Evolutionary conservation across 148 eudicot genomes (phyloP), one percentile per base, ranked within the genome.

Genomic region (Camellia lanceoleosa): DNA sequence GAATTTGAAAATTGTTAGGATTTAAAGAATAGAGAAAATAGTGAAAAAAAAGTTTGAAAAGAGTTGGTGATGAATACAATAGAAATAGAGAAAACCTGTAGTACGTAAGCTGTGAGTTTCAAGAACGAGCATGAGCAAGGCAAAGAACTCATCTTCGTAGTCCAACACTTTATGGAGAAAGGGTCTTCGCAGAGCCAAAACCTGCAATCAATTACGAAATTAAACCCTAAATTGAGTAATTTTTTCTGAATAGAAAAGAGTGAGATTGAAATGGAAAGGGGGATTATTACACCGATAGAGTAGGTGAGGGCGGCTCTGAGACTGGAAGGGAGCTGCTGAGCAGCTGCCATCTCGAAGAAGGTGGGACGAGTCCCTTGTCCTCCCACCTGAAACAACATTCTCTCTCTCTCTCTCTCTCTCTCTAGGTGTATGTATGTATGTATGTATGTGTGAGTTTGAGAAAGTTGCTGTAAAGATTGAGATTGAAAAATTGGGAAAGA

Each of bases 281-380:
- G 38, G 38, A 30, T 30, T 30, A 30, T 73, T 93, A 95, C 99
- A 71, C 99, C 99, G 77, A 95, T 77, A 63, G 99, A 95, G 76
- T 95, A 95, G 73, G 97, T 84, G 68, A 95, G 92, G 77, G 99
- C 99, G 60, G 97, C 90, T 74, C 99, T 82, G 74, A 95, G 91
- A 75, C 99, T 95, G 41, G 97, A 84, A 12, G 99, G 99, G 75
- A 95, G 97, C 82, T 95, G 99, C 83, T 95, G 99, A 38, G 99
- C 99, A 2, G 99, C 99, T 23, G 99, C 88, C 99, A 95, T 95
- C 92, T 95, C 99, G 87, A 95, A 95, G 91, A 95, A 95, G 64
- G 99, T 93, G 54, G 99, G 99, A 60, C 94, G 88, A 23, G 89
- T 85, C 79, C 98, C 98, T 77, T 92, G 90, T 5, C 97, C 97